Base-by-base conservation (phyloP, 2,329 filamentous ascomycete species). In the Sporothrix humicola region DNA sequence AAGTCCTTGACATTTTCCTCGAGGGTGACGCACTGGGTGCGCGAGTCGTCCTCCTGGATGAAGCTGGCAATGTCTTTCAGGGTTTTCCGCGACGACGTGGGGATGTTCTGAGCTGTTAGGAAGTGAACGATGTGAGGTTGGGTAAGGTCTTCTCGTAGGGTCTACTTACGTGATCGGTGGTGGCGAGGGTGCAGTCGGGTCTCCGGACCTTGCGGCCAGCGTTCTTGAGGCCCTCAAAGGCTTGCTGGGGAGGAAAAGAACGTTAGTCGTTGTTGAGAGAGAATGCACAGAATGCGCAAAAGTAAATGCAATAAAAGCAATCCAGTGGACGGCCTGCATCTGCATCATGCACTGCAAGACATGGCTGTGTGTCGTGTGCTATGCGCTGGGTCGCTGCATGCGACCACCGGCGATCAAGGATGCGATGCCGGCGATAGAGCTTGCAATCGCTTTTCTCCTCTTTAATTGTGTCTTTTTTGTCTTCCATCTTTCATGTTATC, bases 1-100 rank as follows among this genome's bases (percentile, higher is more conserved):
- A 98, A 98, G 77, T 95, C 93, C 85, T 95, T 96, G 79, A 99
- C 95, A 79, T 99, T 99, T 79, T 98, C 92, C 85, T 99, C 96
- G 76, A 99, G 90, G 56, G 96, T 98, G 79, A 95, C 90, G 83
- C 95, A 98, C 88, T 99, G 96, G 77, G 93, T 88, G 80, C 95
- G 90, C 75, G 95, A 98, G 83, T 98, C 96, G 77, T 93, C 92
- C 84, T 98, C 95, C 80, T 97, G 90, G 82, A 98, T 95, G 83
- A 99, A 99, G 77, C 93, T 92, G 79, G 90, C 92, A 81, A 97
- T 95, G 79, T 95, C 95, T 85, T 97, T 98, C 84, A 97, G 93
- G 81, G 90, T 91, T 86, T 97, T 97, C 77, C 96, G 90, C 72
- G 95, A 93, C 48, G 92, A 89, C 50, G 96, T 99, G 72, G 96